Base-by-base conservation (phyloP, 2,329 filamentous ascomycete species). In the Aureobasidium leucospermi region DNA sequence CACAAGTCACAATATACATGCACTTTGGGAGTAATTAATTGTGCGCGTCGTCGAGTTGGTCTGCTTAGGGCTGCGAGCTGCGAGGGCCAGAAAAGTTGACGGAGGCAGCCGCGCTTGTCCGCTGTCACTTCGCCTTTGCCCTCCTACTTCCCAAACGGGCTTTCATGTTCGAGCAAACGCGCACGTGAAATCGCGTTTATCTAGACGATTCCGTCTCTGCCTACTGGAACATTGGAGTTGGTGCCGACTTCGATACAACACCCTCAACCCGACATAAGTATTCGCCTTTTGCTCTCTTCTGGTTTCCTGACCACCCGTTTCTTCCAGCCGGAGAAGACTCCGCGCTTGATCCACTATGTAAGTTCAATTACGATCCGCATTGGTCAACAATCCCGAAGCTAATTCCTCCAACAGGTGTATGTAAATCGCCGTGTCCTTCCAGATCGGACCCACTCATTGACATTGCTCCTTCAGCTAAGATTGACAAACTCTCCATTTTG, bases 401-500 rank as follows among this genome's bases (percentile, higher is more conserved):
- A 48, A 58, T 36, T 29, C 19, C 11, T 16, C 9, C 41, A 28
- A 52, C 45, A 63, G 62, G 62, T 63, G 62, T 63, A 62, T 55
- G 62, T 55, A n/a, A 41, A 52, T 51, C 19, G 23, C 16, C n/a
- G 6, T 45, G n/a, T 34, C 32, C 19, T 23, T 36, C 36, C 38
- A 51, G 29, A 47, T 48, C 51, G 19, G 19, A 32, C 15, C 46
- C 49, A 46, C 16, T 43, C 29, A 60, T 51, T 52, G 51, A 56
- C 46, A n/a, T 55, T 19, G n/a, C 2, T 67, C 81, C 82, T 67
- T 81, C 82, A 89, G 89, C 92, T 65, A 88, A 85, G 72, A 92
- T 97, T 67, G 90, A 96, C 70, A 95, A 92, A 71, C 83, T 96
- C 66, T 89, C 87, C 65, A 94, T 97, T 63, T 77, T 85, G 70